Base-by-base conservation (phyloP, 2,329 filamentous ascomycete genomes). In the Diaporthe citri region DNA sequence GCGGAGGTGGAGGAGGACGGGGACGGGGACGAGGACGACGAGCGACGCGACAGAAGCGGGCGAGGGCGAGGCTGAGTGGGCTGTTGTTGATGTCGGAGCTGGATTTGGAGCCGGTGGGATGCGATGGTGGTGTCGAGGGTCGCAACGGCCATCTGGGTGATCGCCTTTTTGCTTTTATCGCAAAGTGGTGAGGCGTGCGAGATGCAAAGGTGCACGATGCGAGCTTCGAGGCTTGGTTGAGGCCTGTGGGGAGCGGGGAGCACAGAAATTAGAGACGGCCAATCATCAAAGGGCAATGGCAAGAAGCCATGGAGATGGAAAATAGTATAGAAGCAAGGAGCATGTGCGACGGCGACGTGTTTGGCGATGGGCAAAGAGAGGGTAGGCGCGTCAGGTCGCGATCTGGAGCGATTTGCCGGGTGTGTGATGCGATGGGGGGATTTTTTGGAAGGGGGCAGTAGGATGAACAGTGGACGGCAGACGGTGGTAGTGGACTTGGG, bases 71-170 rank as follows among this genome's bases (percentile, higher is more conserved):
- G 20, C 60, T 36, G 69, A 73, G 60, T 66, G 77, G 59, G 57
- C 74, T 74, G 78, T 74, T 77, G 78, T 76, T 74, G 78, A 67
- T 71, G 28, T 75, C 69, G 74, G 73, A 77, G 22, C 39, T 64
- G 34, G 59, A 59, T 22, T 41, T 72, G 41, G 56, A 62, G 56
- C 43, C 31, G 52, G 69, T 15, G 55, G 70, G 70, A 72, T 72
- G 56, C 70, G 66, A 59, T 72, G 60, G 51, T 72, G 60, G 52
- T 39, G 60, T 67, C 59, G 71, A 46, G 46, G 66, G 66, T 77
- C 76, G 78, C 79, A 80, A 83, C 82, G 86, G 87, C 86, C 86
- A 88, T 88, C 84, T 85, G 85, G 83, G 83, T 80, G 67, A 46
- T 79, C 72, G 83, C 81, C 84, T 85, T 81, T 82, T 74, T 48